Evolutionary conservation across 305 asterid species (phyloP).

Genomic region (Fraxinus baroniana): DNA sequence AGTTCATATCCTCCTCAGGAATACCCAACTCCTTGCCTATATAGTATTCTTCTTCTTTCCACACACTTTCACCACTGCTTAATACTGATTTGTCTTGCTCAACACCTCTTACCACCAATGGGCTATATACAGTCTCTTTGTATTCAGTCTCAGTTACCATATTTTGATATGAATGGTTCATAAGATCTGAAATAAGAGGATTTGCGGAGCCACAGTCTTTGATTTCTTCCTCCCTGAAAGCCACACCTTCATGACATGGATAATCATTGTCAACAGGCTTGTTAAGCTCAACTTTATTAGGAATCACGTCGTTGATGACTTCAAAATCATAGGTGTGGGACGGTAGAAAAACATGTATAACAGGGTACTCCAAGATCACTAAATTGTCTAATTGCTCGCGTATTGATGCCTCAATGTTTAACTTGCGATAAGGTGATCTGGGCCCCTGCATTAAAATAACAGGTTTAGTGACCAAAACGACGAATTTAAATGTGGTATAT

Average conservation of each 20-base stretch:
- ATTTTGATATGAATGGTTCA: constrained; percentile 20
- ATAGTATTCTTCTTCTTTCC: constrained; percentile 9
- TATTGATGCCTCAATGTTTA: constrained; percentile 50
- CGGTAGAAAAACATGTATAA: constrained; percentile 71
- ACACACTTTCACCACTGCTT: background rate
- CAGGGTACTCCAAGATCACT: constrained; percentile 70
- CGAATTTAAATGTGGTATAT: background rate
- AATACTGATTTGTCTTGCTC: constrained; percentile 19
- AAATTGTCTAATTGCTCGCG: constrained; percentile 61
- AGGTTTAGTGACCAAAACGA: background rate
- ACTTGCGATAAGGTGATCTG: constrained; percentile 50
- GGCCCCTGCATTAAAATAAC: constrained; percentile 48
- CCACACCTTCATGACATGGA: constrained; percentile 48
- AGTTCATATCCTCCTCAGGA: constrained; percentile 41
- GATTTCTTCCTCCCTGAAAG: constrained; percentile 77
- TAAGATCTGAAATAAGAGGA: constrained; percentile 57
- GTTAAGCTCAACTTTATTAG: constrained; percentile 28
- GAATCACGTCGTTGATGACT: constrained; percentile 36
- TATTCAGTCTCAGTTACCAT: constrained; percentile 20
- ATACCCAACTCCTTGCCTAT: constrained; percentile 29
- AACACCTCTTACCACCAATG: constrained; percentile 8
- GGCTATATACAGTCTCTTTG: constrained; percentile 16
- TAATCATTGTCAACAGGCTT: constrained; percentile 29
- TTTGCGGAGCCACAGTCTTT: constrained; percentile 43
- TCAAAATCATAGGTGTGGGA: constrained; percentile 62